phyloP scores from a whole-genome alignment of 257 asterid genomes.

The Lycium ferocissimum region DNA sequence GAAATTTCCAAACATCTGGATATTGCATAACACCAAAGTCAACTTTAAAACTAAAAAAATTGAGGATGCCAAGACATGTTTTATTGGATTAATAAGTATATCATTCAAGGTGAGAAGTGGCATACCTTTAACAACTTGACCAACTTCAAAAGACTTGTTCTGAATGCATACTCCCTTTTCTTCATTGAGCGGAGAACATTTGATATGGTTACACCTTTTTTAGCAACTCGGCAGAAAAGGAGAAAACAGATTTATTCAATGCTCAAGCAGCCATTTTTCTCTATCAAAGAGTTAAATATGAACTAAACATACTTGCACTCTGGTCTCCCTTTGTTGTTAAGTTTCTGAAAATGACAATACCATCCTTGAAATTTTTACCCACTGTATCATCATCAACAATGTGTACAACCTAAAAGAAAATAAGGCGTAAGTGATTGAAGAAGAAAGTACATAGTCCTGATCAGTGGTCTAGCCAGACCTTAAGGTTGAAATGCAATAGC shows the following conservation, averaged over 20 bases:
- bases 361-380: constrained; percentile 41
- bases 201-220: constrained; percentile 48
- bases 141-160: constrained; percentile 54
- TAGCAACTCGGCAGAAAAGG: constrained; percentile 47
- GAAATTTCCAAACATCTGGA: not conserved
- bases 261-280: constrained; percentile 37
- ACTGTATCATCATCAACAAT: constrained; percentile 58
- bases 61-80: not conserved
- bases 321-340: constrained; percentile 50
- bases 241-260: constrained; percentile 34
- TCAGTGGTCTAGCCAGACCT: not conserved
- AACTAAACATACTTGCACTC: constrained; percentile 44
- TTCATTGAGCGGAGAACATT: constrained; percentile 59
- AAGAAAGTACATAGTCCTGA: not conserved
- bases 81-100: not conserved
- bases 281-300: constrained; percentile 20
- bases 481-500: not conserved
- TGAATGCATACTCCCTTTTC: constrained; percentile 69
- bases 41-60: not conserved
- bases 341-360: constrained; percentile 53
- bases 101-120: not conserved
- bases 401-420: constrained; percentile 58
- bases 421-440: constrained; percentile 28
- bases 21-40: not conserved
- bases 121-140: constrained; percentile 57